Evolutionary conservation across 148 eudicot genomes (phyloP).

Genomic region (Salicornia ramosissima): DNA sequence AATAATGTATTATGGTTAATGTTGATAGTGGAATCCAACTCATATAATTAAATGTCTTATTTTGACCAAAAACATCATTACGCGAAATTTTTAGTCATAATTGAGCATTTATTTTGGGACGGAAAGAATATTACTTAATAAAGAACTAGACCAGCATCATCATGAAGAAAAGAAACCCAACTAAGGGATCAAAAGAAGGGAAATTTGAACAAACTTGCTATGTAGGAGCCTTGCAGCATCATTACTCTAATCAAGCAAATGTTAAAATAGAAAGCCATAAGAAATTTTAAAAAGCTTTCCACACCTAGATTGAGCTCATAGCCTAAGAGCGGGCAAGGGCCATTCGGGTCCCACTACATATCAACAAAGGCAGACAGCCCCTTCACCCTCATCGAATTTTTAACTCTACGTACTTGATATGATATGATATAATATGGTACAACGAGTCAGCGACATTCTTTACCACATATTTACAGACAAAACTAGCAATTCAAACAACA

Average conservation of each 20-base stretch:
- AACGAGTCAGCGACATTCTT: constrained; percentile 14
- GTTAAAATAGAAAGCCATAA: not conserved
- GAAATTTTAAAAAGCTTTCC: not conserved
- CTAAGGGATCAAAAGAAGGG: constrained; percentile 17
- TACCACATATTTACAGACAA: constrained; percentile 9
- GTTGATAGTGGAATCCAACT: too few species aligned
- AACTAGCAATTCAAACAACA: constrained; percentile 13
- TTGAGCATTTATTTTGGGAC: too few species aligned
- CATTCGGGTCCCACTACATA: constrained; percentile 19
- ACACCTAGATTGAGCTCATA: not conserved
- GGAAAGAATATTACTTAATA: too few species aligned
- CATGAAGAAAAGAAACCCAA: not conserved
- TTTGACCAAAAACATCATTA: too few species aligned
- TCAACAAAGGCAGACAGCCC: constrained; percentile 19
- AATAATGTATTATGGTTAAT: too few species aligned
- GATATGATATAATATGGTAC: constrained; percentile 27
- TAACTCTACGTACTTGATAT: constrained; percentile 4
- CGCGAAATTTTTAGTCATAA: too few species aligned
- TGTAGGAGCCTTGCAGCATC: not conserved
- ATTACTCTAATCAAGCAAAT: constrained; percentile 1
- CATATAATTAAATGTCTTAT: too few species aligned
- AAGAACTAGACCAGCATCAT: too few species aligned
- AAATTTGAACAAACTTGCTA: constrained; percentile 10
- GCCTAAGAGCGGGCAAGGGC: constrained; percentile 17
- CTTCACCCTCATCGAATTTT: constrained; percentile 10